Conservation (phyloP, 805 yeast genomes). For the Pichia thaimueangensis region DNA sequence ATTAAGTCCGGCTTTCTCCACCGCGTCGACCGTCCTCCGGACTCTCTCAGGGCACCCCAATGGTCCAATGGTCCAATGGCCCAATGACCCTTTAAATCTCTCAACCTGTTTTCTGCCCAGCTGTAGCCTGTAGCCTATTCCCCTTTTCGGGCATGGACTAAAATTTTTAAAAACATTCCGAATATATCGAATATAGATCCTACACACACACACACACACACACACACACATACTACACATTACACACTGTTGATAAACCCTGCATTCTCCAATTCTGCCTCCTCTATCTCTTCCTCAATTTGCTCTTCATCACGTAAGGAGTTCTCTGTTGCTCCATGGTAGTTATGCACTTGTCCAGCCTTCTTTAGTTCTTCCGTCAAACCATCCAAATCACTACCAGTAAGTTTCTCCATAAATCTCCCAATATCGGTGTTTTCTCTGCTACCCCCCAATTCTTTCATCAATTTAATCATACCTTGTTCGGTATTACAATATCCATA, state of each 20-base stretch:
- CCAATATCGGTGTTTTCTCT: constrained; percentile 88
- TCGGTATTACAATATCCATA: constrained; percentile 68
- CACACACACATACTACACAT: no score
- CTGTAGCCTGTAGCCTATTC: no score
- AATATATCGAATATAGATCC: no score
- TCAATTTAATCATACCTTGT: constrained; percentile 33
- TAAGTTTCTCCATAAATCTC: constrained; percentile 48
- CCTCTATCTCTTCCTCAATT: constrained; percentile 10
- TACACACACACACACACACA: no score
- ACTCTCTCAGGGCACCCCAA: no score
- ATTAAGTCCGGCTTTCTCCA: no score
- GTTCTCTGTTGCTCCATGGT: not conserved
- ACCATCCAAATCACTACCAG: constrained; percentile 26
- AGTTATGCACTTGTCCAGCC: not conserved
- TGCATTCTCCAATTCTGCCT: constrained; percentile 12
- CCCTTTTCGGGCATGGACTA: no score
- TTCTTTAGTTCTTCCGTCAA: constrained; percentile 44
- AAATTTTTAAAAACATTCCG: no score
- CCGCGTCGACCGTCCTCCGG: no score
- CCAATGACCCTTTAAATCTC: no score
- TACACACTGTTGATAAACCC: constrained; percentile 1
- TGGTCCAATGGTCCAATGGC: no score
- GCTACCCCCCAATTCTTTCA: constrained; percentile 59
- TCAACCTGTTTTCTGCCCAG: no score
- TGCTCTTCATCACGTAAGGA: constrained; percentile 5